A percentile compares a stretch with the other conserved stretches of the same genome.
These are phyloP conservation scores for Punica granatum DNA, from an alignment of 345 rosid species.

Conservation along the genomic window DNA sequence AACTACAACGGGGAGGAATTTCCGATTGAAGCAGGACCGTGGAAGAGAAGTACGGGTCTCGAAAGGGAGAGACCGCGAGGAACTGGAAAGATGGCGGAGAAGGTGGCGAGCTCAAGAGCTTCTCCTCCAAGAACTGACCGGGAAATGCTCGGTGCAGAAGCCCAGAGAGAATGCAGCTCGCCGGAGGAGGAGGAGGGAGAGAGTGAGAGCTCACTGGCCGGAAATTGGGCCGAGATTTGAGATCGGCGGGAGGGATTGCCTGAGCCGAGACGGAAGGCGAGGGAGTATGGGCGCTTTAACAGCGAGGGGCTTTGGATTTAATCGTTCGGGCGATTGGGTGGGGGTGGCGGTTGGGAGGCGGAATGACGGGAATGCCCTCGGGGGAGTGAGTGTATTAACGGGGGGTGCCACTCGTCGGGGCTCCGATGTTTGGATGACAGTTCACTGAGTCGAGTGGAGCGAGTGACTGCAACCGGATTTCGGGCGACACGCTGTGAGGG, in stretches of 20 bases:
- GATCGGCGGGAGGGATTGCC: background rate
- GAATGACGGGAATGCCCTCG: background rate
- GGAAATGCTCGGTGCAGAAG: background rate
- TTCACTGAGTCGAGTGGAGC: background rate
- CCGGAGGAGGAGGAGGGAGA: background rate
- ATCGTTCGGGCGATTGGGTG: background rate
- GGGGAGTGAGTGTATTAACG: background rate
- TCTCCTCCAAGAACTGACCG: background rate
- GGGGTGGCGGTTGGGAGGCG: background rate
- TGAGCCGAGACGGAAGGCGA: background rate
- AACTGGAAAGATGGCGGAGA: background rate
- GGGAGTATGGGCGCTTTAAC: background rate
- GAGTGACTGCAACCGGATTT: background rate
- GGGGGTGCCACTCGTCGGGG: background rate
- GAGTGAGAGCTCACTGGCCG: background rate
- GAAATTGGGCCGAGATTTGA: background rate
- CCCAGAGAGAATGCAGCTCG: background rate
- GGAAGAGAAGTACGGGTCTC: background rate
- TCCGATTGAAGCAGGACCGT: background rate
- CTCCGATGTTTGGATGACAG: background rate
- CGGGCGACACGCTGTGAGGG: background rate
- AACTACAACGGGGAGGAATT: background rate
- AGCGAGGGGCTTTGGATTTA: background rate
- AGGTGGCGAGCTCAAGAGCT: background rate
- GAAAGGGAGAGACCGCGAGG: background rate